phyloP scores from a whole-genome alignment of 768 basidiomycete species.

The Xerocomellus chrysenteron region DNA sequence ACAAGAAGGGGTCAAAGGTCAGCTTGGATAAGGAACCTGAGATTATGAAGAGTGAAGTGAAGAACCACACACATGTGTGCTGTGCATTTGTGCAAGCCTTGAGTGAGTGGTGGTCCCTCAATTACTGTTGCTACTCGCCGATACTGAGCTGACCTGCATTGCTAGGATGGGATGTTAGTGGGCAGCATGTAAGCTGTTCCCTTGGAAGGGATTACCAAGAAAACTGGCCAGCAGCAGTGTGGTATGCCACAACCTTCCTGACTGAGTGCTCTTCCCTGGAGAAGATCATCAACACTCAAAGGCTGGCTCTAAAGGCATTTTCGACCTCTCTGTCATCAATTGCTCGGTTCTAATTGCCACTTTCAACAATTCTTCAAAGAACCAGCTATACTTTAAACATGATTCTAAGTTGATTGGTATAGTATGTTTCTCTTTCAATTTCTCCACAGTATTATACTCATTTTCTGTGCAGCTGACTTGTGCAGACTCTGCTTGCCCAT shows the following conservation, averaged over 20 bases:
- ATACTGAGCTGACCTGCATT: too few species aligned
- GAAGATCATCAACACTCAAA: not conserved
- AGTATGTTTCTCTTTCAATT: too few species aligned
- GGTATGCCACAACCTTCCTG: not conserved
- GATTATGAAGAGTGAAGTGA: too few species aligned
- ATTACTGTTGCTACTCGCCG: too few species aligned
- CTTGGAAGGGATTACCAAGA: slow-evolving; percentile 1
- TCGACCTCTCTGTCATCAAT: not conserved
- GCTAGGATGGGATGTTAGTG: not conserved
- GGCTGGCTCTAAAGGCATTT: slow-evolving; percentile 2
- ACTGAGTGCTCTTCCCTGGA: not conserved
- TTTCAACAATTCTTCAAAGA: not conserved
- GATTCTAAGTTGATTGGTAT: too few species aligned
- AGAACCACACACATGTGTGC: too few species aligned
- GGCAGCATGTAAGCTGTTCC: not conserved
- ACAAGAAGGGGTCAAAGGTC: too few species aligned
- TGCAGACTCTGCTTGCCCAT: too few species aligned
- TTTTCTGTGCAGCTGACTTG: too few species aligned
- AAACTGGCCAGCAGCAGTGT: not conserved
- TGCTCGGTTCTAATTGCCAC: not conserved
- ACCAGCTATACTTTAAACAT: not conserved
- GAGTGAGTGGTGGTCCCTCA: too few species aligned
- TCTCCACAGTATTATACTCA: too few species aligned
- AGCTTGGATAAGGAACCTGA: too few species aligned
- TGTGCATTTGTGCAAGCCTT: not conserved